A percentile compares a stretch with the other conserved stretches of the same genome.
Conservation (phyloP, 805 yeast species). For the Metschnikowia sp. region DNA sequence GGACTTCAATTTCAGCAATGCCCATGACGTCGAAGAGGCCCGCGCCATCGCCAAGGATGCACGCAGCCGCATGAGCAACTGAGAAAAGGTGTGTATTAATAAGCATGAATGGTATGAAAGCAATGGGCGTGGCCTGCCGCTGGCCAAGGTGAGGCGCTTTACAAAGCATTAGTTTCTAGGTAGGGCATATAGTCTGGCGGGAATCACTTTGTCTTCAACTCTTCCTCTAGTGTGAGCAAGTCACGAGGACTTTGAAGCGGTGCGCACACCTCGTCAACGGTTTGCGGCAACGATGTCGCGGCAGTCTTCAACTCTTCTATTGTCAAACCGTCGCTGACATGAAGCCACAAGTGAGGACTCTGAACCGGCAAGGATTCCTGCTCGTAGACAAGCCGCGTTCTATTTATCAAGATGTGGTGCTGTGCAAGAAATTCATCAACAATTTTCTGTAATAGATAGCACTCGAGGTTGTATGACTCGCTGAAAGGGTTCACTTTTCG, state of each 20-base stretch:
- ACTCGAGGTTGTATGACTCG: slow-evolving; percentile 48
- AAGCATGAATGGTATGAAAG: background rate
- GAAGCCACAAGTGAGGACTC: slow-evolving; percentile 35
- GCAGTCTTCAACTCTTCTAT: slow-evolving; percentile 25
- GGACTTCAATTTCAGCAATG: slow-evolving; percentile 64
- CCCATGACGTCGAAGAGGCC: slow-evolving; percentile 87
- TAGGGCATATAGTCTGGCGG: background rate
- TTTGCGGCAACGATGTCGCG: slow-evolving; percentile 21
- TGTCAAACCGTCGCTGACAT: slow-evolving; percentile 29
- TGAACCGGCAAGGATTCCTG: slow-evolving; percentile 46
- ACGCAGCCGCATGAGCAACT: slow-evolving; percentile 44
- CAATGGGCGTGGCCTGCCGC: background rate
- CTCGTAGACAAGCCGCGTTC: slow-evolving; percentile 60
- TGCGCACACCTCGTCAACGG: slow-evolving; percentile 23
- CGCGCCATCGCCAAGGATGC: slow-evolving; percentile 79
- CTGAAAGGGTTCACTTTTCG: slow-evolving; percentile 41
- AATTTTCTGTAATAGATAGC: slow-evolving; percentile 60
- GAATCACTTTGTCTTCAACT: slow-evolving; percentile 14
- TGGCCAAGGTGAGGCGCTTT: background rate
- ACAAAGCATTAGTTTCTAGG: slow-evolving; percentile 1
- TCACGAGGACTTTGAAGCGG: slow-evolving; percentile 22
- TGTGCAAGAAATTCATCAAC: slow-evolving; percentile 52
- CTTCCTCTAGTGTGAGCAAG: slow-evolving; percentile 26
- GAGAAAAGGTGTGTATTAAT: background rate
- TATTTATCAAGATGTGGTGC: slow-evolving; percentile 57